phyloP scores from a whole-genome alignment of 768 basidiomycete genomes.

The Kwoniella sp. region DNA sequence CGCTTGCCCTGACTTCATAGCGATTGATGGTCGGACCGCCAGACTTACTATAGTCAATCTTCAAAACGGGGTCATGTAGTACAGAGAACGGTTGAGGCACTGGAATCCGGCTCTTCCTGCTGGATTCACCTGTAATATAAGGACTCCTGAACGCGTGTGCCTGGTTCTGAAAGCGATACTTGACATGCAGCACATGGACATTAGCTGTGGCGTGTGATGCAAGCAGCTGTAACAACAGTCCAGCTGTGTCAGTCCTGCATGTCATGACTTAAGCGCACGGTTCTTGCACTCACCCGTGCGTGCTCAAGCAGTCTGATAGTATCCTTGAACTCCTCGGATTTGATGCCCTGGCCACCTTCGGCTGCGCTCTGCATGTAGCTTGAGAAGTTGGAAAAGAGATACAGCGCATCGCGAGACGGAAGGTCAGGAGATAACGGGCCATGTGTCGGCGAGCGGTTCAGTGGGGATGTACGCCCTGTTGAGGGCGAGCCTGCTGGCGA shows the following conservation, averaged over 20 bases:
- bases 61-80: conserved; percentile 43
- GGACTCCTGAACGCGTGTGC: conserved; percentile 11
- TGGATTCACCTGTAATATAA: conserved; percentile 18
- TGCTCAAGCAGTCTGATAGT: conserved; percentile 43
- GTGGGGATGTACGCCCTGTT: neutral
- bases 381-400: conserved; percentile 44
- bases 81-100: conserved; percentile 45
- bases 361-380: conserved; percentile 46
- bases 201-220: conserved; percentile 25
- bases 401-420: conserved; percentile 42
- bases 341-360: conserved; percentile 36
- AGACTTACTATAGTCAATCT: conserved; percentile 47
- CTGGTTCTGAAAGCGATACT: conserved; percentile 43
- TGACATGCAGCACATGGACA: conserved; percentile 44
- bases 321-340: conserved; percentile 38
- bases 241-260: neutral
- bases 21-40: too few relatives aligned
- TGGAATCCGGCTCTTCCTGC: conserved; percentile 21
- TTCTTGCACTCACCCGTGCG: conserved; percentile 38
- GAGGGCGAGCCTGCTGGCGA: neutral
- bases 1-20: too few relatives aligned
- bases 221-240: conserved; percentile 16
- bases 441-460: neutral
- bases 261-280: neutral
- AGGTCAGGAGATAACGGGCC: conserved; percentile 40